Evolutionary conservation across 140 eudicot species (phyloP).

Genomic region (Oenanthe javanica): DNA sequence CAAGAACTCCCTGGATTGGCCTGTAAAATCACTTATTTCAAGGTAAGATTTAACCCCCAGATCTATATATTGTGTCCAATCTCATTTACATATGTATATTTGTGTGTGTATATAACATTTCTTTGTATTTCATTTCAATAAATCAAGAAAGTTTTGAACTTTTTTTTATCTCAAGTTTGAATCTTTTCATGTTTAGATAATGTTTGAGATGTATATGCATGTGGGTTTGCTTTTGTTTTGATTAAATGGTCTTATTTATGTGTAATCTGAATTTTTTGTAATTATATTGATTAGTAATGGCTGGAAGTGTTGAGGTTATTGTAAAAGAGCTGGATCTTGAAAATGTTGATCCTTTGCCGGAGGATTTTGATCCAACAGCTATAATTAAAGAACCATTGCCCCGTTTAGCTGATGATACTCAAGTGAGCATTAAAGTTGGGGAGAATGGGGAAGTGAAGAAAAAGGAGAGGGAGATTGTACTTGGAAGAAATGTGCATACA

Average conservation of each 20-base stretch:
- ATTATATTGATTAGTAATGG: constrained; percentile 24
- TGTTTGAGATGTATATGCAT: neutral
- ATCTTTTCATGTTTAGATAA: neutral
- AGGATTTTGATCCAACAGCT: constrained; percentile 48
- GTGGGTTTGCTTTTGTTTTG: neutral
- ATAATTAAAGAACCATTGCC: constrained; percentile 41
- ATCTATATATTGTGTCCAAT: neutral
- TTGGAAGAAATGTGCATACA: constrained; percentile 89
- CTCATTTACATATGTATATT: neutral
- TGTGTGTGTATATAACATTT: neutral
- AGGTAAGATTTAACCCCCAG: neutral
- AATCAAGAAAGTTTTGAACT: neutral
- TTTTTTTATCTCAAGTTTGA: neutral
- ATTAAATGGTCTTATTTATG: neutral
- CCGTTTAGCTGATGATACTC: constrained; percentile 19
- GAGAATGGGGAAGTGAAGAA: constrained; percentile 20
- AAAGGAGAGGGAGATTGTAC: constrained; percentile 62
- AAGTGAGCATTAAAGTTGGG: constrained; percentile 14
- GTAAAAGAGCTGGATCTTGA: constrained; percentile 31
- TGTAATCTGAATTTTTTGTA: neutral
- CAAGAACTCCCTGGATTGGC: neutral
- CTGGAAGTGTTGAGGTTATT: constrained; percentile 39
- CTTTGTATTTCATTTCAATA: neutral
- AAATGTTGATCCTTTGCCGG: constrained; percentile 40
- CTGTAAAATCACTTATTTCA: neutral